phyloP scores from a whole-genome alignment of 352 stramenopile genomes.

The Globisporangium canariense region DNA sequence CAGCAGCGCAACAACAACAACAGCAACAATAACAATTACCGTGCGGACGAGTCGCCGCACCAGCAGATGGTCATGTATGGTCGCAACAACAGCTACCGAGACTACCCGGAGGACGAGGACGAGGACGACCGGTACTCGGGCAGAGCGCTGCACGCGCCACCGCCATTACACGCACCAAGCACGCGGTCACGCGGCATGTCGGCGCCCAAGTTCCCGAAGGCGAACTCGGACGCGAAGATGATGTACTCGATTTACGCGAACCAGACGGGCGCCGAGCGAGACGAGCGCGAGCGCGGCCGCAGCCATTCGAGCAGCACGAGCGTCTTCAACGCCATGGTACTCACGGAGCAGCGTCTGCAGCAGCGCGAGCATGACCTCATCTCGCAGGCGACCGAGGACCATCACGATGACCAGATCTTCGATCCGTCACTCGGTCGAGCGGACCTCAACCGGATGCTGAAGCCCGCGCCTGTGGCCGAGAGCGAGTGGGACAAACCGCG shows the following conservation, averaged over 20 bases:
- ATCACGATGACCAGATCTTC: constrained; percentile 28
- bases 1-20: constrained; percentile 4
- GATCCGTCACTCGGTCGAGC: constrained; percentile 14
- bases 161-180: constrained; percentile 7
- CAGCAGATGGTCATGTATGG: constrained; percentile 16
- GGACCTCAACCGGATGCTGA: constrained; percentile 4
- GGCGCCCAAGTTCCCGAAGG: constrained; percentile 5
- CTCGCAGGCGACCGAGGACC: constrained; percentile 51
- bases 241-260: constrained; percentile 38
- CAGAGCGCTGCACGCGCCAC: constrained; percentile 8
- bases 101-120: constrained; percentile 34
- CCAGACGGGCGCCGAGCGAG: constrained; percentile 10
- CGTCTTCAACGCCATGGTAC: constrained; percentile 38
- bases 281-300: constrained; percentile 8
- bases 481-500: constrained; percentile 12
- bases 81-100: constrained; percentile 21
- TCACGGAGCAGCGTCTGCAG: constrained; percentile 62
- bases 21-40: constrained; percentile 21
- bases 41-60: background rate
- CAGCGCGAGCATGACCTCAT: constrained; percentile 60
- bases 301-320: constrained; percentile 23
- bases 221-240: constrained; percentile 16
- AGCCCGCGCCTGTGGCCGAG: constrained; percentile 1
- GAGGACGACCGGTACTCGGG: constrained; percentile 24
- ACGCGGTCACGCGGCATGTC: constrained; percentile 8